Conservation (phyloP, 345 rosid species). For the Linum usitatissimum region DNA sequence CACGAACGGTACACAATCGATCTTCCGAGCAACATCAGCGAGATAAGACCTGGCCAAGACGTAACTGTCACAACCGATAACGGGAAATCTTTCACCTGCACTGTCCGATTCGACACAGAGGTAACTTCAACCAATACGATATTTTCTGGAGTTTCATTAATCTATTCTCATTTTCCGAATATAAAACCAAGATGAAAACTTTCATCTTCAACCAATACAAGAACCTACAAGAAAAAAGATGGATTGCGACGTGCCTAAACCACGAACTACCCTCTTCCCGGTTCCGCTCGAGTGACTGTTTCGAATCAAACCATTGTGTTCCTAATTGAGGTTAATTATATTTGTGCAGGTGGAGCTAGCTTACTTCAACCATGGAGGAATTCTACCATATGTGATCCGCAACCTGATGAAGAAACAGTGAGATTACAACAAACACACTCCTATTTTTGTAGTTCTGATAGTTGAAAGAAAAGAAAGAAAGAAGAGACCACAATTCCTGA, state of each 20-base stretch:
- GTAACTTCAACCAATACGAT: conserved; percentile 19
- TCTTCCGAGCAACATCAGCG: conserved; percentile 61
- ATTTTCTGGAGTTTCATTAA: too few species aligned
- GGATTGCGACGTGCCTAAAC: too few species aligned
- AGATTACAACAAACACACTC: not conserved
- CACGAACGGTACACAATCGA: conserved; percentile 78
- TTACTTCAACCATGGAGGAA: conserved; percentile 86
- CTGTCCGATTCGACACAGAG: conserved; percentile 94
- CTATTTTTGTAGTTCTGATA: too few species aligned
- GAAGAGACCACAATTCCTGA: too few species aligned
- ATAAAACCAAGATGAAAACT: too few species aligned
- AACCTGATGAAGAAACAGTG: conserved; percentile 45
- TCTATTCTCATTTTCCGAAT: too few species aligned
- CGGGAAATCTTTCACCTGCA: conserved; percentile 88
- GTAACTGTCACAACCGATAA: conserved; percentile 66
- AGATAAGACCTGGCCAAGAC: conserved; percentile 92
- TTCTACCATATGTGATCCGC: conserved; percentile 90
- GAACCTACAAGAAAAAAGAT: too few species aligned
- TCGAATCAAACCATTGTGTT: too few species aligned
- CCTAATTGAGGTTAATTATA: not conserved
- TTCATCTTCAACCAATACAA: too few species aligned
- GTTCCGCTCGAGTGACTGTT: not conserved
- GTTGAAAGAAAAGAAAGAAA: too few species aligned
- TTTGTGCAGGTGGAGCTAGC: conserved; percentile 78
- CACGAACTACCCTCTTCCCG: too few species aligned